Evolutionary conservation across 441 rosid genomes (phyloP).

Genomic region (Jatropha podagrica): DNA sequence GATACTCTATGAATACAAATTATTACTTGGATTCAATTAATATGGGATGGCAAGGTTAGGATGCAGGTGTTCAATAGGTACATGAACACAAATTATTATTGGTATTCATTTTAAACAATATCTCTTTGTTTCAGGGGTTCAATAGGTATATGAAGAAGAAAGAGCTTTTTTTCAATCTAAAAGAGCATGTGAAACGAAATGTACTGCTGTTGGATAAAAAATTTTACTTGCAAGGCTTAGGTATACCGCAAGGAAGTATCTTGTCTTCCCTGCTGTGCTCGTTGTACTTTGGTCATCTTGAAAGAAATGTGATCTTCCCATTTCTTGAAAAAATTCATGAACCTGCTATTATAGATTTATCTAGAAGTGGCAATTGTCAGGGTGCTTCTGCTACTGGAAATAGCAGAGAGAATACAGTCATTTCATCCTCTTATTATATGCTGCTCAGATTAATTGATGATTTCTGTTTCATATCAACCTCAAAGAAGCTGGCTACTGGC

Average conservation of each 20-base stretch:
- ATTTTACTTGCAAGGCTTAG: conserved; percentile 61
- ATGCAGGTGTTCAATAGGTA: no score
- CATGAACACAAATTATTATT: not conserved
- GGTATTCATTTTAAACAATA: not conserved
- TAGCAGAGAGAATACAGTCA: conserved; percentile 24
- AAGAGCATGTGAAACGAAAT: conserved; percentile 65
- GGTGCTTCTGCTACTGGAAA: conserved; percentile 14
- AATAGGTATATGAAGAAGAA: conserved; percentile 35
- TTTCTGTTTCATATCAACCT: conserved; percentile 78
- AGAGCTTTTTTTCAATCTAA: conserved; percentile 40
- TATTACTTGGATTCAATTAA: not conserved
- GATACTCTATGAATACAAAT: not conserved
- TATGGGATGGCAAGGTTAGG: not conserved
- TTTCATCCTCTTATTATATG: conserved; percentile 37
- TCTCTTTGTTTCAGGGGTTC: conserved; percentile 42
- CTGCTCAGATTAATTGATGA: conserved; percentile 83
- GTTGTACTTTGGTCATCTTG: conserved; percentile 82
- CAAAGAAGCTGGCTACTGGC: conserved; percentile 61
- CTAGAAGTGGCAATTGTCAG: conserved; percentile 10
- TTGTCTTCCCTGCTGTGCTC: conserved; percentile 79
- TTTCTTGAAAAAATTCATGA: conserved; percentile 46
- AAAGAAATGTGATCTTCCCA: conserved; percentile 68
- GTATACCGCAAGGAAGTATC: conserved; percentile 91
- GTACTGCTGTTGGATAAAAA: conserved; percentile 50
- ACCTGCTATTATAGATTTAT: conserved; percentile 25